Evolutionary conservation across 768 basidiomycete species (phyloP), one percentile per base, ranked within the genome.

Genomic region (Rhizopogon sp.): DNA sequence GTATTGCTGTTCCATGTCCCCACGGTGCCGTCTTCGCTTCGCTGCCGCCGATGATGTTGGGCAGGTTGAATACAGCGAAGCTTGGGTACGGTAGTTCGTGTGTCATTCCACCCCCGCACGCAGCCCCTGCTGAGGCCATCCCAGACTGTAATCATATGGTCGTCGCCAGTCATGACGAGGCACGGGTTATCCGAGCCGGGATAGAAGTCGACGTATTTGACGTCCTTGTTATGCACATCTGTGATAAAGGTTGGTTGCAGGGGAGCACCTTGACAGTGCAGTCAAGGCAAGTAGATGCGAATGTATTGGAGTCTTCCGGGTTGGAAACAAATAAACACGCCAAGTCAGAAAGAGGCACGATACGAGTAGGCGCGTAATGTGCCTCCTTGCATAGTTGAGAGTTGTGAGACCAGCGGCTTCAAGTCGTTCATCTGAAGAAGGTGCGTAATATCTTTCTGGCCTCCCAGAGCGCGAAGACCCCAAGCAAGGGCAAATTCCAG

Each of bases 171-270:
- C 10, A 96, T 98, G 37, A 98, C 88, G 50, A 99, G 81, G 68
- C 98, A 99, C 0, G 97, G 97, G 66, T 90, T 94, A 74, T 99
- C 96, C 2, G 93, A 86, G 47, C 95, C 96, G 96, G 96, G 94
- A 62, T 98, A 98, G 74, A 98, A 98, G 66, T 98, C 95, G 65
- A 99, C 94, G 61, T 90, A 98, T 76, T 99, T 98, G 66, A 98
- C 96, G 41, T 96, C 97, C 74, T 97, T 98, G 61, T 98, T 95
- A 71, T 98, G 96, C 0, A 96, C 95, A 47, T 99, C 96, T 79
- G 98, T 86, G 31, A 93, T 93, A 68, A 95, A 98, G 20, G 71
- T 99, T 99, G 54, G 96, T 80, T 0, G 88, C 87, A 46, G 98
- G 79, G 9, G 92, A 95, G 96, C 97, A 99, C 72, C 71, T 99